Conservation (phyloP, 1,284 basidiomycete genomes). For the Rhodotorula sp. region DNA sequence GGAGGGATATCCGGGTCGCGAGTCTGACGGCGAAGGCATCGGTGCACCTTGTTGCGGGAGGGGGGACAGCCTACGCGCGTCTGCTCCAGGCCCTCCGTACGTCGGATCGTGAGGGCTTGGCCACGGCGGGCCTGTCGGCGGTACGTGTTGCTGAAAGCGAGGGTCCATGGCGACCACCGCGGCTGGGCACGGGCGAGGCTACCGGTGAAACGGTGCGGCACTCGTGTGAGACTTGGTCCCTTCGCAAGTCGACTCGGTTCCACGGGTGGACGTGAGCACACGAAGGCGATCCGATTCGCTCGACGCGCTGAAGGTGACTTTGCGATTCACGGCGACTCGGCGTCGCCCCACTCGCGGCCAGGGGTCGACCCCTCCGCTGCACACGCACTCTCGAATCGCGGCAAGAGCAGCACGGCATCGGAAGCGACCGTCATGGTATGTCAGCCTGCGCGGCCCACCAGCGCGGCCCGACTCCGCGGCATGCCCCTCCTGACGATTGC, state of each 20-base stretch:
- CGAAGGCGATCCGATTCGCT: too few species aligned
- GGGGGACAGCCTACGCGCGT: neutral
- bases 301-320: too few species aligned
- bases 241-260: neutral
- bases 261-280: too few species aligned
- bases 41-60: neutral
- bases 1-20: neutral
- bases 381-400: too few species aligned
- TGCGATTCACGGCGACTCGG: too few species aligned
- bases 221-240: neutral
- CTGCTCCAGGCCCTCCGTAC: neutral
- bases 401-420: too few species aligned
- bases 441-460: neutral
- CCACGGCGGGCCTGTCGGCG: neutral
- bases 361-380: too few species aligned
- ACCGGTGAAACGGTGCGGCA: neutral
- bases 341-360: too few species aligned
- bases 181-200: too few species aligned
- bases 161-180: constrained; percentile 4
- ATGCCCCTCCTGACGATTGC: neutral
- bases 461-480: too few species aligned
- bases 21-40: neutral
- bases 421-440: neutral
- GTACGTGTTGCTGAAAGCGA: neutral
- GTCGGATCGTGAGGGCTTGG: neutral